Base-by-base conservation (phyloP, 345 rosid species). In the Ceriops zippeliana region DNA sequence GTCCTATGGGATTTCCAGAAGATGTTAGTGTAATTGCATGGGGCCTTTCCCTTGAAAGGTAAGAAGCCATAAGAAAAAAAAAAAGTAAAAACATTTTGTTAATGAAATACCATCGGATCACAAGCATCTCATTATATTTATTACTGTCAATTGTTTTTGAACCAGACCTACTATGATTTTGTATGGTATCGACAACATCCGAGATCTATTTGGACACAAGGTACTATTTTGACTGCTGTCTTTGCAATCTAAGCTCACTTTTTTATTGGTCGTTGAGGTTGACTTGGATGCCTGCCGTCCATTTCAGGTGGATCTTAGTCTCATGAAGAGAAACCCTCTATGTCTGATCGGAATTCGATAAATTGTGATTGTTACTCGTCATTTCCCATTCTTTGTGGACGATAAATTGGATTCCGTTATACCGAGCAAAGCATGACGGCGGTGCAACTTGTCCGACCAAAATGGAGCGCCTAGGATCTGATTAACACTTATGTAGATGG, bases 11-110 rank as follows among this genome's bases (percentile, higher is more conserved):
- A 70, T 82, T 93, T 47, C 92, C 96, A 3, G 93, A 93, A 72
- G 99, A 93, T 74, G 89, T 89, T 38, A 82, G 83, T 24, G 96
- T 91, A 27, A 88, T 91, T 63, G 97, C 99, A 42, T 91, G 99
- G 96, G 98, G 98, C 47, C 96, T 95, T 68, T 91, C 96, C 22
- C 98, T 95, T 42, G 99, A 91, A 83, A 91, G 99, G 99, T 95
- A 81, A 73, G 70, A 51, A 56, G 9, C n/a, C 53, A 6, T 13
- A 35, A 54, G 10, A 7, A 37, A 67, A 15, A 3, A 56, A 3
- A 56, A 53, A 34, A 0, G 24, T 11, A 0, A 19, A 11, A n/a
- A 32, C 37, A 20, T 37, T 54, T 56, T 53, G n/a, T 35, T 27
- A 9, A 24, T 9, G 0, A 27, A 31, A n/a, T n/a, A 8, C 8